These are phyloP conservation scores for Medicago truncatula DNA, from an alignment of 306 rosid genomes.

Conservation along the genomic window DNA sequence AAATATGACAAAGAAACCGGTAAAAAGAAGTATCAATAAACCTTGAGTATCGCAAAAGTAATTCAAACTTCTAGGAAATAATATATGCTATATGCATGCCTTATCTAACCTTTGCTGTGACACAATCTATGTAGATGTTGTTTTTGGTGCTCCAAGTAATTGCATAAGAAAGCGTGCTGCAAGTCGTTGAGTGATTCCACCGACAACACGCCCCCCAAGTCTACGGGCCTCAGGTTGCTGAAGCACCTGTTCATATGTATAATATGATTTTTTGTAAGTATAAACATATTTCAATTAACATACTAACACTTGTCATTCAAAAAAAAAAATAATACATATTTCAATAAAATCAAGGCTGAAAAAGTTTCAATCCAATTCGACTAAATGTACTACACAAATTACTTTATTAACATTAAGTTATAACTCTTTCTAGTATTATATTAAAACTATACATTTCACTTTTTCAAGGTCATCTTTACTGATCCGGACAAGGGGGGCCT, in stretches of 20 bases:
- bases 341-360: slow-evolving; percentile 18
- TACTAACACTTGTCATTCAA: no score
- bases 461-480: no score
- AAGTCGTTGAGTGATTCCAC: slow-evolving; percentile 87
- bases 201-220: slow-evolving; percentile 72
- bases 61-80: neutral
- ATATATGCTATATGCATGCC: slow-evolving; percentile 3
- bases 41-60: slow-evolving; percentile 1
- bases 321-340: neutral
- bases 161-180: slow-evolving; percentile 91
- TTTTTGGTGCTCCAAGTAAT: slow-evolving; percentile 65
- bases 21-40: neutral
- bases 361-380: slow-evolving; percentile 6
- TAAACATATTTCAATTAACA: neutral
- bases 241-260: slow-evolving; percentile 63
- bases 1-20: neutral
- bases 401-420: neutral
- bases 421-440: no score
- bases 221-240: slow-evolving; percentile 86
- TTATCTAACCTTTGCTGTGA: slow-evolving; percentile 39
- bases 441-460: no score
- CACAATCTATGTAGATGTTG: slow-evolving; percentile 53
- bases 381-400: neutral
- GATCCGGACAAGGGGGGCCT: no score
- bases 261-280: neutral